Evolutionary conservation across 2,329 filamentous ascomycete genomes (phyloP).

Genomic region (Capronia coronata): DNA sequence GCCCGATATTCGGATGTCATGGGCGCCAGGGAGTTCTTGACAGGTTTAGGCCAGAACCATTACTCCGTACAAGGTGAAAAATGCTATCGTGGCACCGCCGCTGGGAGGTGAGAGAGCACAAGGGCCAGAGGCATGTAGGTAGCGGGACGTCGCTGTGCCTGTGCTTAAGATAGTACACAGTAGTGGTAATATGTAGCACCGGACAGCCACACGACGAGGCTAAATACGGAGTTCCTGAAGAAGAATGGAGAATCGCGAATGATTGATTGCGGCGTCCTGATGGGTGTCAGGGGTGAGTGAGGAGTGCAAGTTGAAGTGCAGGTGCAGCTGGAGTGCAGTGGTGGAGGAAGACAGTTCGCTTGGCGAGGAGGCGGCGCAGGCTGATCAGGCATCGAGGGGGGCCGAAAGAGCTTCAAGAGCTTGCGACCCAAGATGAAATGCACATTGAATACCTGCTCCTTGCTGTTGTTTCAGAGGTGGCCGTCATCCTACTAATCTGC

Average conservation of each 20-base stretch:
- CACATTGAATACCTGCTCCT: not conserved
- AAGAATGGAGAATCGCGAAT: not conserved
- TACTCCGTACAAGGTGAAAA: not conserved
- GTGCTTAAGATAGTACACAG: constrained; percentile 1
- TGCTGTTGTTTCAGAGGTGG: not conserved
- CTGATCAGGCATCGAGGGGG: not conserved
- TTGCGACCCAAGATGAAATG: not conserved
- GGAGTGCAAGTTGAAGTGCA: too few relatives aligned
- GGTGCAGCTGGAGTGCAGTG: too few relatives aligned
- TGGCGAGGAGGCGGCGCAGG: not conserved
- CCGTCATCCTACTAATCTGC: not conserved
- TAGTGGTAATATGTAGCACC: too few relatives aligned
- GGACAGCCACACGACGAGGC: not conserved
- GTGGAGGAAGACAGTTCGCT: not conserved
- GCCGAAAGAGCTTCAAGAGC: not conserved
- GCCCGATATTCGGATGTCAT: too few relatives aligned
- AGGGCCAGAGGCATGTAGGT: not conserved
- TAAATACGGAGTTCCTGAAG: not conserved
- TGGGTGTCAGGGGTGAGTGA: not conserved
- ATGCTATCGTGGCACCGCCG: not conserved
- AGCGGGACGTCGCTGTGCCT: not conserved
- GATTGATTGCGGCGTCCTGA: not conserved
- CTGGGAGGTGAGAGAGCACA: not conserved
- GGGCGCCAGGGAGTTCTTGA: not conserved
- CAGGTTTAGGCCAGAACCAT: not conserved